These are phyloP conservation scores for Alternaria arbusti DNA, from an alignment of 2,329 filamentous ascomycete genomes.

Conservation along the genomic window DNA sequence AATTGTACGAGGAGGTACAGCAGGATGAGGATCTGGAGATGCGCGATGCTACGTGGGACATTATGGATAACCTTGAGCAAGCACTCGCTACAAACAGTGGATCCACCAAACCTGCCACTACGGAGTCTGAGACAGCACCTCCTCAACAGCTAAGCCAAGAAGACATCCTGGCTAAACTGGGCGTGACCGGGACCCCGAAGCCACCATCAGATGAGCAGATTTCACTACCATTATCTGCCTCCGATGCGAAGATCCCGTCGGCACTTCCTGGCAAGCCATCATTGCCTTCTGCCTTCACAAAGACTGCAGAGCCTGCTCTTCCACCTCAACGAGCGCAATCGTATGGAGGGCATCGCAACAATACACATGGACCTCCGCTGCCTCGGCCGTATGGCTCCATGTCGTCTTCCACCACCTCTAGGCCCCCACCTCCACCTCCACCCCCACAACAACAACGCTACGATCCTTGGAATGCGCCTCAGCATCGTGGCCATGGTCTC, in stretches of 20 bases:
- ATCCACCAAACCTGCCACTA: conserved; percentile 7
- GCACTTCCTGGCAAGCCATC: conserved; percentile 29
- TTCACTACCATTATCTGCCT: conserved; percentile 11
- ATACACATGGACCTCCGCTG: conserved; percentile 12
- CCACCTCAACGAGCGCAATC: conserved; percentile 31
- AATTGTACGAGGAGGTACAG: conserved; percentile 22
- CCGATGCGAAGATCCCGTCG: conserved; percentile 15
- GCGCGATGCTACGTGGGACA: conserved; percentile 43
- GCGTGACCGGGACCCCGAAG: conserved; percentile 48
- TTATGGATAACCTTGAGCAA: conserved; percentile 51
- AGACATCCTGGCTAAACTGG: conserved; percentile 44
- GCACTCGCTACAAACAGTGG: conserved; percentile 39
- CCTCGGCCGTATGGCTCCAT: conserved; percentile 38
- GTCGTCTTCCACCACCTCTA: conserved; percentile 18
- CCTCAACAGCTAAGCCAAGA: conserved; percentile 39
- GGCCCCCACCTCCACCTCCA: conserved; percentile 32
- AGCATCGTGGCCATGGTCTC: conserved; percentile 21
- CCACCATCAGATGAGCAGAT: conserved; percentile 35
- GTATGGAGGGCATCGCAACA: conserved; percentile 24
- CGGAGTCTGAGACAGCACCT: background rate
- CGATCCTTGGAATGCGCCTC: conserved; percentile 32
- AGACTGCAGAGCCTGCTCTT: conserved; percentile 4
- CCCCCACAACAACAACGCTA: conserved; percentile 22
- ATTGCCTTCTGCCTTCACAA: conserved; percentile 5
- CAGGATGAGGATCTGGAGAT: conserved; percentile 43